Evolutionary conservation across 2,329 filamentous ascomycete species (phyloP).

Genomic region (Trichoderma pleuroti): DNA sequence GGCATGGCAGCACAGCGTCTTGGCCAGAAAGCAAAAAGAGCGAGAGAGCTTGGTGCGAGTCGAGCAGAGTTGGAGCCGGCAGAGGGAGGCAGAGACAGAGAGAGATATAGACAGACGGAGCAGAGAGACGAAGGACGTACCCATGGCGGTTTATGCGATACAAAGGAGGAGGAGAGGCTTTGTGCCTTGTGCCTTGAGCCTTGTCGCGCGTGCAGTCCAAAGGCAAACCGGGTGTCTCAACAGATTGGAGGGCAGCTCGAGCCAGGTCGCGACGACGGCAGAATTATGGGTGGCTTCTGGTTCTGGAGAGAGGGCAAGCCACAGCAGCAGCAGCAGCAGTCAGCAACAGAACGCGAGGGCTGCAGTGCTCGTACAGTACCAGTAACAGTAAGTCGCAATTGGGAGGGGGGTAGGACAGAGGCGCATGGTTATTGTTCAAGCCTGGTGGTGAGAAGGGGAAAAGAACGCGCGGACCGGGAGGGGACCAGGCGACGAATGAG

Average conservation of each 20-base stretch:
- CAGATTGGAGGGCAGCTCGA: conserved; percentile 23
- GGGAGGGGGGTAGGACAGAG: conserved; percentile 24
- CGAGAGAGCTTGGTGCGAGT: neutral
- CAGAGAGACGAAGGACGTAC: conserved; percentile 20
- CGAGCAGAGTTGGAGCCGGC: neutral
- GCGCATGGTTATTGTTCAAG: conserved; percentile 20
- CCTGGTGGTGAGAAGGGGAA: conserved; percentile 22
- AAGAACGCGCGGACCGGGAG: conserved; percentile 22
- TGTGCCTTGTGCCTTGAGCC: conserved; percentile 21
- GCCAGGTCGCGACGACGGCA: conserved; percentile 25
- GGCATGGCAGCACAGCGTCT: conserved; percentile 12
- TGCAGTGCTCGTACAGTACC: conserved; percentile 20
- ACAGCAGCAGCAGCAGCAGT: conserved; percentile 28
- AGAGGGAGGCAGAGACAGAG: conserved; percentile 6
- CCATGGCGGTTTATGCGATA: conserved; percentile 26
- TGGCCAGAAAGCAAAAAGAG: neutral
- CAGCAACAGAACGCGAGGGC: conserved; percentile 31
- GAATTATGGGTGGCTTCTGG: conserved; percentile 26
- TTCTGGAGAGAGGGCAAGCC: conserved; percentile 28
- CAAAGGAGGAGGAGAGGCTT: conserved; percentile 21
- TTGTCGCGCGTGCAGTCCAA: conserved; percentile 22
- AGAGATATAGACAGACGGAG: conserved; percentile 12
- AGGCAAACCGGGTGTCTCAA: conserved; percentile 28
- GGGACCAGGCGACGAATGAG: conserved; percentile 23
- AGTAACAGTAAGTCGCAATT: conserved; percentile 31